Base-by-base conservation (phyloP, 2,329 filamentous ascomycete genomes). In the Clonostachys rosea region DNA sequence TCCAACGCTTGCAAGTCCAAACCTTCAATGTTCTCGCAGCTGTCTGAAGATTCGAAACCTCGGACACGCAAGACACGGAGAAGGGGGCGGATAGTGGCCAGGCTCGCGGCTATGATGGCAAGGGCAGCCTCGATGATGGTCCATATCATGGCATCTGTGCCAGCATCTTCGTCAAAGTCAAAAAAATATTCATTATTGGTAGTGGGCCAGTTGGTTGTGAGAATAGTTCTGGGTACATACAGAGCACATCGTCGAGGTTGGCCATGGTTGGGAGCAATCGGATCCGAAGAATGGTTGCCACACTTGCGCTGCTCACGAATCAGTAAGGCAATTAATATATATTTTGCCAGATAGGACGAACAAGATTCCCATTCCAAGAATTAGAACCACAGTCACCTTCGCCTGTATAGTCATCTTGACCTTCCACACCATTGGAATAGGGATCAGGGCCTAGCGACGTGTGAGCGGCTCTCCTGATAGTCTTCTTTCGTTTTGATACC, bases 81-180 rank as follows among this genome's bases (percentile, higher is more conserved):
- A 1, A 81, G 66, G 5, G 77, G 77, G 4, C 76, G 72, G 34
- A 80, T 75, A 6, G 77, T 81, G 18, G 74, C 74, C 11, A 80
- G 63, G 49, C 74, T 78, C 3, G 76, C 71, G 12, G 77, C 77
- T 24, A 74, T 59, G 42, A 80, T 81, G 49, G 76, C 76, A 18
- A 80, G 70, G 6, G 75, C 76, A 2, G 76, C 76, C 54, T 81
- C 77, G 46, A 80, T 64, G n/a, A 80, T 61, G 10, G 75, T 79
- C 77, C 77, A 81, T 7, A 79, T 66, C 69, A 77, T 75, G 35
- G 75, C 69, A 49, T 77, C 65, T 5, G 75, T 79, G 18, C 68
- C 73, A 45, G 68, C 66, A 56, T 67, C 74, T 78, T 42, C 9
- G 34, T 2, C 16, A 14, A 16, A 8, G 43, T 64, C 43, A 61